A percentile compares a stretch with the other conserved stretches of the same genome.
Evolutionary conservation across 2,329 filamentous ascomycete species (phyloP).

Genomic region (Calonectria crousiana): DNA sequence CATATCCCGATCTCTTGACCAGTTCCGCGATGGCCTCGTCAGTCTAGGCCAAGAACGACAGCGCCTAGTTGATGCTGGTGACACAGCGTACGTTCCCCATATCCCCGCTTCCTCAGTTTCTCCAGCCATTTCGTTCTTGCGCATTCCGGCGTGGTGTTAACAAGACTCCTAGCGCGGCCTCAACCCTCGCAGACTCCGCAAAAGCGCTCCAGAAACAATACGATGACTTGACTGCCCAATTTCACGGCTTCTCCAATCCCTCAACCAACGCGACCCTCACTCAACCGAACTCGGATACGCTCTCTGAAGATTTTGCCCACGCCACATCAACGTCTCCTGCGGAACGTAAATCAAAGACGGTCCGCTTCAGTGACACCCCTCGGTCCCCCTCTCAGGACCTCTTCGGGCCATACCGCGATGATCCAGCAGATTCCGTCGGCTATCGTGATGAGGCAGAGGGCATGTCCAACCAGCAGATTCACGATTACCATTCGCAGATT

Average conservation of each 20-base stretch:
- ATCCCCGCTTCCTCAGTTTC: conserved; percentile 4
- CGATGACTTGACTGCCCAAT: conserved; percentile 82
- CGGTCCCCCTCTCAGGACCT: conserved; percentile 55
- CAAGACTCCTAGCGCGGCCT: conserved; percentile 56
- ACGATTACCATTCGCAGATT: conserved; percentile 84
- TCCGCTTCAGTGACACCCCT: conserved; percentile 83
- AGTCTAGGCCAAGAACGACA: conserved; percentile 73
- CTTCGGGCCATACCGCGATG: conserved; percentile 76
- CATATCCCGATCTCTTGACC: conserved; percentile 89
- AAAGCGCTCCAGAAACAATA: conserved; percentile 79
- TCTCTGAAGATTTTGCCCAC: conserved; percentile 74
- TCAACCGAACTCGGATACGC: conserved; percentile 73
- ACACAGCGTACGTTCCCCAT: conserved; percentile 66
- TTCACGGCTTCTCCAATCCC: conserved; percentile 73
- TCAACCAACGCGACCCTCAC: conserved; percentile 64
- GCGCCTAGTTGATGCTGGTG: conserved; percentile 72
- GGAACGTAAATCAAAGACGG: conserved; percentile 72
- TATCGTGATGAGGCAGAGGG: conserved; percentile 70
- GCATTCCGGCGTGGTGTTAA: not conserved
- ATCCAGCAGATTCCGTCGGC: conserved; percentile 68
- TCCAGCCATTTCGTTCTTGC: not conserved
- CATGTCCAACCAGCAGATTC: conserved; percentile 86
- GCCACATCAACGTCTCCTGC: conserved; percentile 60
- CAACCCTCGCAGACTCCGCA: conserved; percentile 72
- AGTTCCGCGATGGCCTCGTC: conserved; percentile 84